Evolutionary conservation across 73 alveolate genomes (phyloP).

Genomic region (Tetrahymena thermophila): DNA sequence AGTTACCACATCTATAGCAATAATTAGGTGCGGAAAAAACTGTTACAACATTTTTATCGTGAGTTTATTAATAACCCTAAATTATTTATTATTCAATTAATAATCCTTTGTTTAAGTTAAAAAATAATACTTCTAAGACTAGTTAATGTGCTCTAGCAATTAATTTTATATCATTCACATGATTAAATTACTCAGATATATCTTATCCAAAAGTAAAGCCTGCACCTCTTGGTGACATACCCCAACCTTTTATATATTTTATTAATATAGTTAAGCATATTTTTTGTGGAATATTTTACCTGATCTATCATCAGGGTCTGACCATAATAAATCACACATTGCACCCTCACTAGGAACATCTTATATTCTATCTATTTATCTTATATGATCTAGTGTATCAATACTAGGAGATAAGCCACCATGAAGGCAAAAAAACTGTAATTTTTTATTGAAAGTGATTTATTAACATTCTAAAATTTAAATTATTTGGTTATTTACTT

Average conservation of each 20-base stretch:
- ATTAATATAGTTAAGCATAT: background rate
- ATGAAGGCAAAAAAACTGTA: slow-evolving; percentile 69
- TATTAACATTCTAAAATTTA: background rate
- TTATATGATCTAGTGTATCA: slow-evolving; percentile 83
- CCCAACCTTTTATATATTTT: slow-evolving; percentile 57
- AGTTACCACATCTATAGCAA: slow-evolving; percentile 37
- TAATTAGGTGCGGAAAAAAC: slow-evolving; percentile 73
- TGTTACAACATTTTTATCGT: slow-evolving; percentile 52
- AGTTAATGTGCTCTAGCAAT: slow-evolving; percentile 49
- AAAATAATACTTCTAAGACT: slow-evolving; percentile 52
- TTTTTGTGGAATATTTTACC: slow-evolving; percentile 15
- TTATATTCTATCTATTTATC: slow-evolving; percentile 65
- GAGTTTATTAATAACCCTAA: slow-evolving; percentile 43
- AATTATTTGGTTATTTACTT: background rate
- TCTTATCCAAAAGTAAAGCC: slow-evolving; percentile 65
- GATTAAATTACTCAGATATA: slow-evolving; percentile 55
- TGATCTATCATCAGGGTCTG: slow-evolving; percentile 59
- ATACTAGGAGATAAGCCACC: slow-evolving; percentile 92
- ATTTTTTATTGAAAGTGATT: background rate
- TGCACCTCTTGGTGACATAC: slow-evolving; percentile 75
- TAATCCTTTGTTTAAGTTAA: slow-evolving; percentile 55
- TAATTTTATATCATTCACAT: slow-evolving; percentile 42
- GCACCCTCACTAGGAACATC: slow-evolving; percentile 87
- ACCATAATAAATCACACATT: slow-evolving; percentile 60
- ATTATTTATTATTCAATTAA: background rate